These are phyloP conservation scores for Fraxinus americana DNA, from an alignment of 257 asterid species.

Conservation along the genomic window DNA sequence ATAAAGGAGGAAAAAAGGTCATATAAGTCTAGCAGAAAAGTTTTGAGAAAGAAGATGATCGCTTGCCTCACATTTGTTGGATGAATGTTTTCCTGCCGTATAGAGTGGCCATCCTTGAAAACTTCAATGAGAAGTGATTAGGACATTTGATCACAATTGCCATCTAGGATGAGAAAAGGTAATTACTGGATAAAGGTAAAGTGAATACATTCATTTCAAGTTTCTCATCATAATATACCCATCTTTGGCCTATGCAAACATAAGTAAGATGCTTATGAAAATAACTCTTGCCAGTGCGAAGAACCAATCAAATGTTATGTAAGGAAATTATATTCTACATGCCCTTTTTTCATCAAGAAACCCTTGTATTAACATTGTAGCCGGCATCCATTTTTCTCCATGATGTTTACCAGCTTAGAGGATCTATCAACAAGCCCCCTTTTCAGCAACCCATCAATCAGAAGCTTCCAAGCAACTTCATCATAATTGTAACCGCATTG, in stretches of 20 bases:
- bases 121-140: neutral
- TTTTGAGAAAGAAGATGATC: too few relatives aligned
- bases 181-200: too few relatives aligned
- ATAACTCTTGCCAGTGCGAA: neutral
- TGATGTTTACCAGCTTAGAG: constrained; percentile 52
- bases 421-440: constrained; percentile 50
- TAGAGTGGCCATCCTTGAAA: too few relatives aligned
- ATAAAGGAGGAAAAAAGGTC: too few relatives aligned
- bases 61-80: too few relatives aligned
- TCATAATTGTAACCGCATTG: constrained; percentile 66
- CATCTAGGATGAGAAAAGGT: too few relatives aligned
- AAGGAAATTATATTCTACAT: neutral
- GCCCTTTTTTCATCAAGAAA: constrained; percentile 32
- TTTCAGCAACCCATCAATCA: constrained; percentile 69
- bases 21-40: too few relatives aligned
- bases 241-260: neutral
- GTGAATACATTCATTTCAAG: too few relatives aligned
- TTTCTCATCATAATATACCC: neutral
- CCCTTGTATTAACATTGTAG: constrained; percentile 56
- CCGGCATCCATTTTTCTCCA: constrained; percentile 59
- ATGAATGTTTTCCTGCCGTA: too few relatives aligned
- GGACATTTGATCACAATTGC: too few relatives aligned
- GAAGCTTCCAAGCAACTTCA: constrained; percentile 74
- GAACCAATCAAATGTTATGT: constrained; percentile 7
- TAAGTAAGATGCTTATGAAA: too few relatives aligned